Base-by-base conservation (phyloP, 2,329 filamentous ascomycete genomes). In the Myrmaecium sp. region DNA sequence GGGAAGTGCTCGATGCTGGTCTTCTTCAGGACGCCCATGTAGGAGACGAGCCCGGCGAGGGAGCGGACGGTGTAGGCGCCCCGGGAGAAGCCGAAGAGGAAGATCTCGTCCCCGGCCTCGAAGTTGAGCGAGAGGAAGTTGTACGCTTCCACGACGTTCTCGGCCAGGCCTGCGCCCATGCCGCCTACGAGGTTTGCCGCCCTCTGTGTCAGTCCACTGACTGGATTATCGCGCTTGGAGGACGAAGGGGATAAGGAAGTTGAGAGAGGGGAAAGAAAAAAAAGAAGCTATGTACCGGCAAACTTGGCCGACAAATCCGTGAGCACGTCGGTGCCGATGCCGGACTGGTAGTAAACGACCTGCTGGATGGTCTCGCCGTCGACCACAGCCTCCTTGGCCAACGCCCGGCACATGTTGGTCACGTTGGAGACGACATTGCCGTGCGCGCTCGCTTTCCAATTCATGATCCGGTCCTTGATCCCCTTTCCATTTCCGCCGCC, bases 41-140 rank as follows among this genome's bases (percentile, higher is more conserved):
- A 53, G 18, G 51, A 51, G 26, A 60, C 51, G 39, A 60, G 52
- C 23, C 55, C 56, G 3, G 49, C 54, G 1, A 58, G 32, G 21
- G 36, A 42, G 3, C 48, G 40, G 15, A 45, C 48, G 0, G 53
- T 61, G 31, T 51, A 61, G 2, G 57, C 50, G n/a, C 57, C 56
- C 20, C 57, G 43, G 5, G 52, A 57, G 36, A 58, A 59, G 3
- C 57, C 57, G 17, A 59, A 44, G 3, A 60, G 35, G 38, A 52
- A 60, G 21, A 60, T 57, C 7, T 54, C 53, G 26, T 59, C 57
- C 29, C 62, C 62, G 1, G 51, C 51, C n/a, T 53, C 44, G 35
- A 59, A 66, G 40, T 66, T 67, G 29, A 59, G 58, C n/a, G 56
- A 52, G 2, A 66, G 42, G 37, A 64, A 66, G 5, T 51, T 51